Evolutionary conservation across 2,329 filamentous ascomycete species (phyloP).

Genomic region (Fusarium nelsonii): DNA sequence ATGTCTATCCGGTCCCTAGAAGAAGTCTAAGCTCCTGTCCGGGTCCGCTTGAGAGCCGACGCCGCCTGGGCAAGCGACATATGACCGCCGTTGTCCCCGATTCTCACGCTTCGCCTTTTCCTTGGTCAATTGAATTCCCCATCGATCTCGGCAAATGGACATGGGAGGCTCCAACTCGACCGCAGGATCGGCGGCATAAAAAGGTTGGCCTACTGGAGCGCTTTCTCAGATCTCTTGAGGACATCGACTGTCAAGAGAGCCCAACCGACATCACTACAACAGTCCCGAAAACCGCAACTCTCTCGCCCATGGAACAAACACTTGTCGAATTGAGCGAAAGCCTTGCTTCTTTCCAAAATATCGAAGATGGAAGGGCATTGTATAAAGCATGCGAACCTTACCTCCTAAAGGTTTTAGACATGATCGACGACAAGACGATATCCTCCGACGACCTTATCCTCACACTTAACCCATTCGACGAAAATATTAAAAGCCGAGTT

Average conservation of each 20-base stretch:
- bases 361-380: constrained; percentile 6
- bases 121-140: constrained; percentile 62
- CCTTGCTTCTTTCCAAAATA: constrained; percentile 1
- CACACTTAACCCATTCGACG: constrained; percentile 39
- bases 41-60: constrained; percentile 67
- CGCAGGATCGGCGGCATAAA: constrained; percentile 46
- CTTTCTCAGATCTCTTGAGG: constrained; percentile 49
- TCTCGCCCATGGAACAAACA: neutral
- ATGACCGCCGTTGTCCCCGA: constrained; percentile 64
- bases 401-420: constrained; percentile 9
- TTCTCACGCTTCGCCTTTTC: constrained; percentile 53
- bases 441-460: constrained; percentile 33
- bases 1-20: constrained; percentile 29
- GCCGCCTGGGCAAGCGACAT: constrained; percentile 64
- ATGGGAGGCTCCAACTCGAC: constrained; percentile 63
- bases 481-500: constrained; percentile 5
- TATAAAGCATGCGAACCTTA: constrained; percentile 23
- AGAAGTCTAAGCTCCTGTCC: constrained; percentile 59
- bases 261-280: neutral
- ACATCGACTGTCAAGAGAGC: constrained; percentile 7
- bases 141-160: constrained; percentile 62
- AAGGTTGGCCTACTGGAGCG: constrained; percentile 45
- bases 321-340: constrained; percentile 7
- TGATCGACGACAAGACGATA: constrained; percentile 25
- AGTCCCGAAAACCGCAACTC: neutral